Percentiles rank a stretch among this genome's conserved stretches.
Evolutionary conservation across 1,139 yeast species (phyloP).

Genomic region (Lodderomyces jiufengensis): DNA sequence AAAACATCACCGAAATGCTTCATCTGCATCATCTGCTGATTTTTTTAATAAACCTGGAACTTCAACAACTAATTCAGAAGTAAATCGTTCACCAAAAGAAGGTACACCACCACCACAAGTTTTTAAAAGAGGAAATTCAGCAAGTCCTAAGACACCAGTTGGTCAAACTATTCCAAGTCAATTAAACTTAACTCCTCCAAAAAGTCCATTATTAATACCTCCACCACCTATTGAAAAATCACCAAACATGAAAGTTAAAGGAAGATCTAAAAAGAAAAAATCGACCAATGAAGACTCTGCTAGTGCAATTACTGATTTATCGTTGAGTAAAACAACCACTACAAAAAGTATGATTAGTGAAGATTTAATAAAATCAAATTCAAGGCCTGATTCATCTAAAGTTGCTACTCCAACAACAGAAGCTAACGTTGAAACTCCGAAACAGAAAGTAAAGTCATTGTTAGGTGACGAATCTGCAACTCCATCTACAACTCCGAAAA

Average conservation of each 20-base stretch:
- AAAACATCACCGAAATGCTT: slow-evolving; percentile 18
- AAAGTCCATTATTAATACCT: slow-evolving; percentile 8
- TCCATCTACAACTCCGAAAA: background rate
- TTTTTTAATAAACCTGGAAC: slow-evolving; percentile 1
- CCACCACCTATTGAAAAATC: slow-evolving; percentile 16
- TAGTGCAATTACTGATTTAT: no score
- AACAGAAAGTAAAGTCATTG: slow-evolving; percentile 1
- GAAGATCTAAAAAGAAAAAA: slow-evolving; percentile 9
- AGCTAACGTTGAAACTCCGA: no score
- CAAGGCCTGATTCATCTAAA: no score
- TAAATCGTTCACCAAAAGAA: background rate
- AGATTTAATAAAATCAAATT: background rate
- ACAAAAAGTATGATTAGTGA: background rate
- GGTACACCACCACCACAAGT: background rate
- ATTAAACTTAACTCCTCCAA: background rate
- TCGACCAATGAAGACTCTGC: no score
- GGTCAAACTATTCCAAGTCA: no score
- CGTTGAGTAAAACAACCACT: no score
- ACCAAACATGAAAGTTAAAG: slow-evolving; percentile 13
- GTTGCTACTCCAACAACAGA: background rate
- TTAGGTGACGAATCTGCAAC: background rate
- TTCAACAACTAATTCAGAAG: background rate
- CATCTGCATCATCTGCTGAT: slow-evolving; percentile 9
- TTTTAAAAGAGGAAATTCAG: background rate
- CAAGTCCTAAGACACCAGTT: no score